Evolutionary conservation across 805 yeast species (phyloP), one percentile per base, ranked within the genome.

Genomic region (Cyberlindnera amylophila): DNA sequence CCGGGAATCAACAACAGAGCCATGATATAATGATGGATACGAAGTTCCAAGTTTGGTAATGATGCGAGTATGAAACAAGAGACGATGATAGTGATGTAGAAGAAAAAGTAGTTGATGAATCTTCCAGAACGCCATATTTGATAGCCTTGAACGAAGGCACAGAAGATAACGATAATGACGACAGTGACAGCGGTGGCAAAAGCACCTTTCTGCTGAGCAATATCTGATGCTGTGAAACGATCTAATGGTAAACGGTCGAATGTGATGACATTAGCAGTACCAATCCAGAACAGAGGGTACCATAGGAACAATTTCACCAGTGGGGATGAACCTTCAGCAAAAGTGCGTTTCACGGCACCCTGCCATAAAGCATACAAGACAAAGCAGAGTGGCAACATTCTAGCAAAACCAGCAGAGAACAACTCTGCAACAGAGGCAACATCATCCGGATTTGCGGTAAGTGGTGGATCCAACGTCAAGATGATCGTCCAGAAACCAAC

Each of bases 211-310:
- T 83, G 90, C 21, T 75, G 74, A 49, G 72, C 76, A 23, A 91
- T 65, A 58, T 91, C 98, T 10, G 68, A 64, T 3, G 78, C 53
- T 0, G 91, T 86, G 33, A 91, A 67, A 42, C 99, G 69, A 58
- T 91, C 98, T 10, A 90, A 81, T 0, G 97, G 96, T 10, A 91
- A 64, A 46, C 90, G 67, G 57, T 89, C 98, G 64, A 91, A 88
- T 0, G 96, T 87, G 53, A 86, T 73, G 62, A 88, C 90, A 61
- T 90, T 89, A 54, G 89, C 70, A 27, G 86, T 71, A 1, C 96
- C 96, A 3, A 86, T 54, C 95, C 95, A 87, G 57, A 84, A 84
- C 3, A 82, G 68, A 0, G 90, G 84, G 49, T 84, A 85, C 93
- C 96, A 90, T 18, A 66, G 21, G 0, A 60, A 15, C 1, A 60